Percentiles rank a stretch among this genome's conserved stretches.
Conservation (phyloP, 2,329 filamentous ascomycete species). For the Didymella keratinophila region DNA sequence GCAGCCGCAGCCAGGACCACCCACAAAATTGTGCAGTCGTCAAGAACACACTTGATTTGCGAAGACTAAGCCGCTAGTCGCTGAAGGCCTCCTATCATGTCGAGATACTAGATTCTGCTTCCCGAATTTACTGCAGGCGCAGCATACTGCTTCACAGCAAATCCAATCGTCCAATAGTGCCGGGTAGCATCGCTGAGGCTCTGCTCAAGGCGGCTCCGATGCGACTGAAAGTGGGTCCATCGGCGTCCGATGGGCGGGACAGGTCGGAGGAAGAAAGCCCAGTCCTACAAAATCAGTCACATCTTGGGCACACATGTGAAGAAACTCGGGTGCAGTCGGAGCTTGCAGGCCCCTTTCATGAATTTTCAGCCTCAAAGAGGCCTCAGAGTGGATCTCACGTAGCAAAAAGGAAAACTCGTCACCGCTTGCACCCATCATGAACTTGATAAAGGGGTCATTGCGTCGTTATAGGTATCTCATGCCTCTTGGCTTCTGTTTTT, state of each 20-base stretch:
- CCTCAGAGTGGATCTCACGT: conserved; percentile 13
- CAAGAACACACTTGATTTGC: too few relatives aligned
- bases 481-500: background rate
- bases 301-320: conserved; percentile 7
- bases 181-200: conserved; percentile 1
- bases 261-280: background rate
- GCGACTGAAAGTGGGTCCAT: conserved; percentile 18
- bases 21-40: too few relatives aligned
- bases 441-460: conserved; percentile 14
- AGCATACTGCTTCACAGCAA: too few relatives aligned
- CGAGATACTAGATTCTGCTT: too few relatives aligned
- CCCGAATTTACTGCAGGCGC: too few relatives aligned
- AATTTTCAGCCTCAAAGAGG: conserved; percentile 6
- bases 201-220: background rate
- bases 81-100: too few relatives aligned
- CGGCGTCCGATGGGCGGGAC: conserved; percentile 1
- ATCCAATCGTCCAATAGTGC: too few relatives aligned
- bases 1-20: too few relatives aligned
- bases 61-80: too few relatives aligned
- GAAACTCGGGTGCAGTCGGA: conserved; percentile 8
- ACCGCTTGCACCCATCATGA: conserved; percentile 10
- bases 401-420: conserved; percentile 8
- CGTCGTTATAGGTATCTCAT: conserved; percentile 8
- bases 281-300: background rate
- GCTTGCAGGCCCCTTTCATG: background rate